These are phyloP conservation scores for Chalciporus piperatus DNA, from an alignment of 768 basidiomycete genomes.

Conservation along the genomic window DNA sequence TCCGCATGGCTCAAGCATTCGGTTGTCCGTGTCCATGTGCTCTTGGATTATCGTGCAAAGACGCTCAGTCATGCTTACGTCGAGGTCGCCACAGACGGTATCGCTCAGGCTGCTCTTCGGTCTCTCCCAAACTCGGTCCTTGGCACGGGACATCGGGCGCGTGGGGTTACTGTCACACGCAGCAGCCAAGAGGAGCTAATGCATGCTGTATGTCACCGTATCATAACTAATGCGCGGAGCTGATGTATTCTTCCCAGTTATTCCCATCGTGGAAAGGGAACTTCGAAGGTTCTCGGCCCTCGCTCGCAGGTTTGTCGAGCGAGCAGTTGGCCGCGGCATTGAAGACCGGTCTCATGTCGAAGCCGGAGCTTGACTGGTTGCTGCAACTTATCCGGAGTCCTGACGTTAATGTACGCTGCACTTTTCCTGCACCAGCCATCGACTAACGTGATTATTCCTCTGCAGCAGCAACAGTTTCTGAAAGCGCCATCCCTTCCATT, in stretches of 20 bases:
- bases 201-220: slow-evolving; percentile 53
- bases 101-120: slow-evolving; percentile 66
- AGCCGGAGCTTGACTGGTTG: slow-evolving; percentile 63
- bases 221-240: background rate
- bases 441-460: slow-evolving; percentile 3
- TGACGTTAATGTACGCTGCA: slow-evolving; percentile 50
- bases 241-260: slow-evolving; percentile 40
- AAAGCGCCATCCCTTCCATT: slow-evolving; percentile 83
- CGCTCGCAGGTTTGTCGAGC: slow-evolving; percentile 59
- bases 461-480: slow-evolving; percentile 72
- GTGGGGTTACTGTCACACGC: slow-evolving; percentile 81
- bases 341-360: slow-evolving; percentile 63
- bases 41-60: slow-evolving; percentile 79
- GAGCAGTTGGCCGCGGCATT: slow-evolving; percentile 58
- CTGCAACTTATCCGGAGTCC: slow-evolving; percentile 72
- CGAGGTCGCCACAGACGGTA: slow-evolving; percentile 60
- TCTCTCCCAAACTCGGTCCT: slow-evolving; percentile 54
- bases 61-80: slow-evolving; percentile 84
- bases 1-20: slow-evolving; percentile 68
- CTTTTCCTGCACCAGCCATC: slow-evolving; percentile 6
- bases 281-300: slow-evolving; percentile 68
- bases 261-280: slow-evolving; percentile 80
- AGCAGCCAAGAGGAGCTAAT: slow-evolving; percentile 81
- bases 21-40: slow-evolving; percentile 62
- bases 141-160: slow-evolving; percentile 72